Evolutionary conservation across 2,329 filamentous ascomycete species (phyloP).

Genomic region (Scleromitrula shiraiana): DNA sequence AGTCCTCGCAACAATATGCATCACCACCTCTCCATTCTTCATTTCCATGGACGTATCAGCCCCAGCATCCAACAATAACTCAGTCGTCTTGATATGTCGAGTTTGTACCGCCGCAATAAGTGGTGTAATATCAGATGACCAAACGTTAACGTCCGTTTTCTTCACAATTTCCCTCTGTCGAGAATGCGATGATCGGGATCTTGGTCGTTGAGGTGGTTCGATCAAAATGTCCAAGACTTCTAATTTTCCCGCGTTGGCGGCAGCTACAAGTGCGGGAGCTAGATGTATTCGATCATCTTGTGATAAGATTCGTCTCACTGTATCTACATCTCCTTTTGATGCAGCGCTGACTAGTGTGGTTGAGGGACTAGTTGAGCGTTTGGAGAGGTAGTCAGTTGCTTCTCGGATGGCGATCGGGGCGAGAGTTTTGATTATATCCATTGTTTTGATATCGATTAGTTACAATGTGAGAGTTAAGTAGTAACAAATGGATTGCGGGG

Average conservation of each 20-base stretch:
- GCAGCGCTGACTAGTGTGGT: constrained; percentile 11
- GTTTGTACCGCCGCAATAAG: constrained; percentile 16
- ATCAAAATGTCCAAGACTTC: constrained; percentile 15
- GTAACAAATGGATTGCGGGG: too few species aligned
- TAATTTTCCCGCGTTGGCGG: constrained; percentile 12
- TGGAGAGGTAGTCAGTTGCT: constrained; percentile 11
- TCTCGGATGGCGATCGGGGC: constrained; percentile 9
- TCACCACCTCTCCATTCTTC: constrained; percentile 10
- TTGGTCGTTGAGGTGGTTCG: constrained; percentile 4
- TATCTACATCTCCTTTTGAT: constrained; percentile 5
- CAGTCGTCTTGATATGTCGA: constrained; percentile 14
- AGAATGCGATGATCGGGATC: background rate
- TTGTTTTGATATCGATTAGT: too few species aligned
- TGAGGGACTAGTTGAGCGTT: constrained; percentile 3
- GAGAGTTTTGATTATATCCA: constrained; percentile 10
- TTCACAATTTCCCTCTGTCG: background rate
- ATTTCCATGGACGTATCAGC: constrained; percentile 14
- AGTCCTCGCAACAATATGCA: constrained; percentile 11
- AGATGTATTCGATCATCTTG: constrained; percentile 12
- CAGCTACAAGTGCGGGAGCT: constrained; percentile 14
- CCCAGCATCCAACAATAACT: constrained; percentile 14
- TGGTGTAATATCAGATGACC: constrained; percentile 13
- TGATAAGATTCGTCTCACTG: constrained; percentile 6
- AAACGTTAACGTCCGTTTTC: constrained; percentile 11
- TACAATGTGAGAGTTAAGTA: too few species aligned